These are phyloP conservation scores for Ophiosphaerella korrae DNA, from an alignment of 2,329 filamentous ascomycete genomes.

Conservation along the genomic window DNA sequence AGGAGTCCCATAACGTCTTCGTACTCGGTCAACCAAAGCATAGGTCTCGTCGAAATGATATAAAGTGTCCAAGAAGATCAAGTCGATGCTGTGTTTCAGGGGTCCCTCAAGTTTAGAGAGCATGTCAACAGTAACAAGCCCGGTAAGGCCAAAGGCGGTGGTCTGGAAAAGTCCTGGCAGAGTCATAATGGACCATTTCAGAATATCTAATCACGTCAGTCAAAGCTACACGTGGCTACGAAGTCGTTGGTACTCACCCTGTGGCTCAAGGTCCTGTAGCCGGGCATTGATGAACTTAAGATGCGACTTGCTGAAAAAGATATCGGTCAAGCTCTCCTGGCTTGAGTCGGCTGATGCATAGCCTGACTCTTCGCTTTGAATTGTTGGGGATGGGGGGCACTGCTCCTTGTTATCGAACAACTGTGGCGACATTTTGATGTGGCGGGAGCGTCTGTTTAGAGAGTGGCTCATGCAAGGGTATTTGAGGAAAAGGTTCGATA, in stretches of 20 bases:
- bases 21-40: constrained; percentile 67
- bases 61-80: constrained; percentile 61
- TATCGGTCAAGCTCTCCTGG: constrained; percentile 68
- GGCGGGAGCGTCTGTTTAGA: constrained; percentile 7
- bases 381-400: constrained; percentile 33
- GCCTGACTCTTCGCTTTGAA: constrained; percentile 71
- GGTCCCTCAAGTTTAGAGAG: constrained; percentile 72
- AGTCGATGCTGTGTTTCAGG: constrained; percentile 59
- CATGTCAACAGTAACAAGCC: constrained; percentile 64
- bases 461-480: constrained; percentile 28
- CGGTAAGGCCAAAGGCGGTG: constrained; percentile 58
- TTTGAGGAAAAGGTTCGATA: constrained; percentile 11
- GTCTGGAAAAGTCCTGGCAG: constrained; percentile 79
- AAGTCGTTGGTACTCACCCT: constrained; percentile 58
- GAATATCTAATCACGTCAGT: constrained; percentile 66
- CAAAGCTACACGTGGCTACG: not conserved
- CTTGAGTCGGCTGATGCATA: constrained; percentile 75
- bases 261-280: constrained; percentile 82
- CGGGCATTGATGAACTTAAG: constrained; percentile 89
- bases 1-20: constrained; percentile 74
- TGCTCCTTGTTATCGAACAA: constrained; percentile 26
- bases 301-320: constrained; percentile 86
- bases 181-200: constrained; percentile 89
- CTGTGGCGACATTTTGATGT: constrained; percentile 36
- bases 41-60: constrained; percentile 59